Evolutionary conservation across 352 stramenopile genomes (phyloP), one percentile per base, ranked within the genome.

Genomic region (Phytopythium aichiense): DNA sequence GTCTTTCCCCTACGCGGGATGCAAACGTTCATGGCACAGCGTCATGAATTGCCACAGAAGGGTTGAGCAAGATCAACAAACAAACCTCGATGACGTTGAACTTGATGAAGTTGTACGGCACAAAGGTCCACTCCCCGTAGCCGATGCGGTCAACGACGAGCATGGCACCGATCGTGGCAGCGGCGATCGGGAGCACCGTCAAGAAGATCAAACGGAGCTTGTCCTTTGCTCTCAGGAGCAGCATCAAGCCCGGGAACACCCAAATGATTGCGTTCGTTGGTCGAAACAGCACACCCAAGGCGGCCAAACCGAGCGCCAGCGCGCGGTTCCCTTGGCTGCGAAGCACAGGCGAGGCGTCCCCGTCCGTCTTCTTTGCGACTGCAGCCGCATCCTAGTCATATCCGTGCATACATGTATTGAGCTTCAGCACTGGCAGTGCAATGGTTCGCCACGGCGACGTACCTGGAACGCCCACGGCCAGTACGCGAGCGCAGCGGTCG

Each of bases 81-180:
- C 13, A 25, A 23, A 92, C 85, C 68, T 94, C 80, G 16, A 96
- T 62, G 1, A 95, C 61, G 63, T 96, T 96, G 65, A 95, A 93
- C 67, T 85, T 88, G 60, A 94, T 66, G 43, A 96, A 96, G 65
- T 96, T 96, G 38, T 79, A 72, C 9, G 85, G 86, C 37, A 96
- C 88, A 56, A 92, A 91, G 12, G 88, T 95, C 83, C 81, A 93
- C 43, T 79, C 77, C 28, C 87, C 83, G 57, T 96, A 96, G 33
- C 80, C 80, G 42, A 79, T 52, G 37, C 77, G 76, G 61, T 96
- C 88, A 35, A 96, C 89, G 53, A 80, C 64, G 13, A 95, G 46
- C 84, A 94, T 94, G 1, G 61, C 37, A 23, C 61, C 45, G 45
- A 85, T 60, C 11, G 86, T 84, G 7, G 73, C 56, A 11, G 76